Base-by-base conservation (phyloP, 2,329 filamentous ascomycete species). In the Pseudocercospora fijiensis region DNA sequence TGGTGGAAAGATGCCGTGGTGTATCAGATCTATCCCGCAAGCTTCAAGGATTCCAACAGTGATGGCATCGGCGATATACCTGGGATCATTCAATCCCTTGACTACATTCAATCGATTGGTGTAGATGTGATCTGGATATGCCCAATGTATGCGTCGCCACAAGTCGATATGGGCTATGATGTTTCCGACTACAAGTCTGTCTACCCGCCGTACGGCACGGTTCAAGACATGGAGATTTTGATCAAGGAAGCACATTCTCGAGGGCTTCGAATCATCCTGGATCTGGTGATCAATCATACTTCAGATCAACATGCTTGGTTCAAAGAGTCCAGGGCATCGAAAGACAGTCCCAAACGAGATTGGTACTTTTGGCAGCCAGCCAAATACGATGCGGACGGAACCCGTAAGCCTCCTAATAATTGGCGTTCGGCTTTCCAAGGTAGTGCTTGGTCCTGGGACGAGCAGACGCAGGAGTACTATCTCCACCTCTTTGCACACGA, bases 331-430 rank as follows among this genome's bases (percentile, higher is more conserved):
- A 78, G 82, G 2, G 80, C 79, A 0, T 82, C 80, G 2, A 82
- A 79, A 61, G 73, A 78, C 10, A 83, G 80, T 66, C 73, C 80
- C 0, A 86, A 87, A 67, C 76, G 85, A 20, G 82, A 87, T 70
- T 88, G 83, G 82, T 88, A 88, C 69, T 86, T 89, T 68, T 90
- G 88, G 88, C 81, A 82, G 62, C 82, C 83, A 1, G 77, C 85
- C 0, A 80, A 81, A 6, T 84, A 84, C 67, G 81, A 86, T 41
- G 72, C 73, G 1, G 62, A 84, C 1, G 86, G 86, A 1, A 80
- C 81, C 13, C 79, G 83, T 1, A 76, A 82, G 18, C 84, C 85
- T 1, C 86, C 86, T 1, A 89, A 85, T 57, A 89, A 82, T 62
- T 82, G 78, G 73, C 72, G 57, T 68, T 70, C 69, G 67, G 73